Conservation (phyloP, 768 basidiomycete species). For the Leccinum rimulosum region DNA sequence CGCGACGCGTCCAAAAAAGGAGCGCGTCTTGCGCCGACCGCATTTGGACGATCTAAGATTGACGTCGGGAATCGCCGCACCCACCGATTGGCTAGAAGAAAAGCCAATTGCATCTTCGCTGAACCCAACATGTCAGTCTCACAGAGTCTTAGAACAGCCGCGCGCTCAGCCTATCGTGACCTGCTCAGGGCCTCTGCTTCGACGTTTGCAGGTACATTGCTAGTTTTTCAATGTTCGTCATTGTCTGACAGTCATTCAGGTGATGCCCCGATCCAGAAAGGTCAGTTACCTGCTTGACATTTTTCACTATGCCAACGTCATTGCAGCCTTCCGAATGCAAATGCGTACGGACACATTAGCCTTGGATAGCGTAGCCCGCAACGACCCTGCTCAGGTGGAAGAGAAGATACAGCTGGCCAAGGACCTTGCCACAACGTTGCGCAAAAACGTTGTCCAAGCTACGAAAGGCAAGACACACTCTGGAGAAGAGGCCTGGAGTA, state of each 20-base stretch:
- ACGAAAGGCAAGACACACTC: constrained; percentile 39
- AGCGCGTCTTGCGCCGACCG: constrained; percentile 40
- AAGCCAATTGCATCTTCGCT: not conserved
- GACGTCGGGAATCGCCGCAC: constrained; percentile 15
- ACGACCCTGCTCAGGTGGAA: constrained; percentile 49
- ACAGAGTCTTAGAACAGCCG: constrained; percentile 56
- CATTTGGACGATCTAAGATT: constrained; percentile 35
- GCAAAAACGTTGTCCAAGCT: constrained; percentile 87
- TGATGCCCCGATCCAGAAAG: constrained; percentile 54
- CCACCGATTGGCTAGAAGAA: constrained; percentile 14
- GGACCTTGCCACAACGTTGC: constrained; percentile 72
- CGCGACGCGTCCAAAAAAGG: constrained; percentile 38
- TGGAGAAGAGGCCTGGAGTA: constrained; percentile 58
- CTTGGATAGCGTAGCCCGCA: constrained; percentile 36
- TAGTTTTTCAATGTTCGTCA: not conserved
- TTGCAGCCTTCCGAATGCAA: constrained; percentile 67
- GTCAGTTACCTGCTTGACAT: constrained; percentile 20
- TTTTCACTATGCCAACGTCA: constrained; percentile 5
- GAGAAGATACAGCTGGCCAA: constrained; percentile 56
- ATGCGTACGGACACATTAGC: constrained; percentile 55
- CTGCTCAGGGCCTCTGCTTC: constrained; percentile 62
- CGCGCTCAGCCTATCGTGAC: constrained; percentile 72
- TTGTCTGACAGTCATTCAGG: constrained; percentile 36
- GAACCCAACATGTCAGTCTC: constrained; percentile 49
- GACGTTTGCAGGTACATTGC: constrained; percentile 59